A percentile compares a stretch with the other conserved stretches of the same genome.
Conservation (phyloP, 306 rosid species). For the Cucumis cinereus region DNA sequence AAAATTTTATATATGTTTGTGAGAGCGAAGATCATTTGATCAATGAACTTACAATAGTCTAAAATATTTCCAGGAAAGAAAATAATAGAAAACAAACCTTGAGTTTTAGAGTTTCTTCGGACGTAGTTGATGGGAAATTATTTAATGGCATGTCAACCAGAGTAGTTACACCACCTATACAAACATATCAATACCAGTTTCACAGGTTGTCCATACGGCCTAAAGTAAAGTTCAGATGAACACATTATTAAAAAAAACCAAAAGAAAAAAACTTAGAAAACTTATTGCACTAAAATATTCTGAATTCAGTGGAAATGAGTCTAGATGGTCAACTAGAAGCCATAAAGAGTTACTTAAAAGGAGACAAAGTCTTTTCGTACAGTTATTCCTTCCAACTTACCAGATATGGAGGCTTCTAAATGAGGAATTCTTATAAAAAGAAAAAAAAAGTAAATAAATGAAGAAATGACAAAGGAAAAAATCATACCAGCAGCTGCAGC, state of each 20-base stretch:
- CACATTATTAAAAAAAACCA: background rate
- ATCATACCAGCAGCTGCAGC: constrained; percentile 94
- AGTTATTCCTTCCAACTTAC: background rate
- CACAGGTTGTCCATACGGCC: constrained; percentile 5
- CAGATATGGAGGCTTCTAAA: background rate
- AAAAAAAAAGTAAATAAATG: no score
- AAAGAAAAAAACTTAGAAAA: background rate
- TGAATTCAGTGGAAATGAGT: background rate
- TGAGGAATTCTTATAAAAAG: no score
- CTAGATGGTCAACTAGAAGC: background rate
- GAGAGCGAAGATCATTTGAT: background rate
- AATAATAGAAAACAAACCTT: constrained; percentile 31
- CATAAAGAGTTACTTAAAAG: constrained; percentile 1
- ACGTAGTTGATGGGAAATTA: constrained; percentile 68
- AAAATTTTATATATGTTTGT: background rate
- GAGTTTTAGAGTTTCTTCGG: constrained; percentile 63
- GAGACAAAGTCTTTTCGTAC: background rate
- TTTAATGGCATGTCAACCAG: constrained; percentile 97
- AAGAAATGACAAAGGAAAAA: background rate
- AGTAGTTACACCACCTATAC: constrained; percentile 79
- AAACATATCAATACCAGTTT: constrained; percentile 16
- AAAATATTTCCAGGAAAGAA: background rate
- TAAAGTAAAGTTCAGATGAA: background rate
- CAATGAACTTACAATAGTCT: background rate
- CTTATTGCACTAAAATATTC: background rate